Conservation (phyloP, 768 basidiomycete genomes). For the Lepiota brunneoincarnata region DNA sequence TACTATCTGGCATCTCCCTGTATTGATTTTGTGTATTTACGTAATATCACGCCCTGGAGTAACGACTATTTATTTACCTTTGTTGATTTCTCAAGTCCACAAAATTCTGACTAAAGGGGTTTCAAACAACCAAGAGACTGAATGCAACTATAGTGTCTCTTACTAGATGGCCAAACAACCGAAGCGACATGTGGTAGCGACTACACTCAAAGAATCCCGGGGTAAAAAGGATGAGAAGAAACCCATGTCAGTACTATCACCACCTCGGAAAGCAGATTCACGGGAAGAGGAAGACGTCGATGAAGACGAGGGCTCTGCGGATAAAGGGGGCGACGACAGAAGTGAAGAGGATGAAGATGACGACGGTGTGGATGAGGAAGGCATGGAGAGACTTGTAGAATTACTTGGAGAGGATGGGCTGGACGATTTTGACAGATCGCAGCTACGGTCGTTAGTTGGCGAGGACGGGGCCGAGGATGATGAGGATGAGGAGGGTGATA, state of each 20-base stretch:
- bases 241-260: background rate
- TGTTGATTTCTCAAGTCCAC: background rate
- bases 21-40: no score
- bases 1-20: no score
- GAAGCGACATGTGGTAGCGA: background rate
- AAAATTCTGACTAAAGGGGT: background rate
- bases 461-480: conserved; percentile 16
- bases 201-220: background rate
- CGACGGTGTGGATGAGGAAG: conserved; percentile 52
- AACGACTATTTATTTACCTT: no score
- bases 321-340: conserved; percentile 18
- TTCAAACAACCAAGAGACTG: background rate
- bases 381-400: conserved; percentile 54
- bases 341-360: conserved; percentile 26
- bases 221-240: background rate
- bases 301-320: conserved; percentile 17
- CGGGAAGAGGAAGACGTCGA: conserved; percentile 17
- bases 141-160: background rate
- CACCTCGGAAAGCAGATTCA: conserved; percentile 14
- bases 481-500: conserved; percentile 21
- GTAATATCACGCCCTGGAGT: no score
- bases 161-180: background rate
- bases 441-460: conserved; percentile 42
- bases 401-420: conserved; percentile 63
- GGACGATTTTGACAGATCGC: conserved; percentile 60